Percentiles rank a stretch among this genome's conserved stretches.
These are phyloP conservation scores for Scheffersomyces lignicola DNA, from an alignment of 1,139 yeast species.

Conservation along the genomic window DNA sequence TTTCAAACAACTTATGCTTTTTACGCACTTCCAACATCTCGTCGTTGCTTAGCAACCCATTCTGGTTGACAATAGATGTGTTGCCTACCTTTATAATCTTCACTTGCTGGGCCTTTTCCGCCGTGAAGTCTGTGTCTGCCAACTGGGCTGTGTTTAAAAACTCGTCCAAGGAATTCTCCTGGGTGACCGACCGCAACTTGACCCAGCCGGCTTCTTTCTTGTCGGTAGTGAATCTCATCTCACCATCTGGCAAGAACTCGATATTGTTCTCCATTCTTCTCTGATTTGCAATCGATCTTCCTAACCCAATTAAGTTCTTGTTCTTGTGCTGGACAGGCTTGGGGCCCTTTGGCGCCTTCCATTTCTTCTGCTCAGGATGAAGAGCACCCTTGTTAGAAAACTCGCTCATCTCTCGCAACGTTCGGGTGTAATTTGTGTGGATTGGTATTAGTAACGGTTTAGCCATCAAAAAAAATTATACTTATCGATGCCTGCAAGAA, in stretches of 20 bases:
- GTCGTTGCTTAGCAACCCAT: slow-evolving; percentile 59
- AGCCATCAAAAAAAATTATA: too few relatives aligned
- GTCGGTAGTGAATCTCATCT: slow-evolving; percentile 79
- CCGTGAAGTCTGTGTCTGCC: slow-evolving; percentile 95
- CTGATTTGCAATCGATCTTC: slow-evolving; percentile 78
- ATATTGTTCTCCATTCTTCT: slow-evolving; percentile 68
- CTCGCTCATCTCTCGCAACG: too few relatives aligned
- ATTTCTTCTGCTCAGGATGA: slow-evolving; percentile 50
- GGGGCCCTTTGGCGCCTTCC: slow-evolving; percentile 84
- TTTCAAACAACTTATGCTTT: slow-evolving; percentile 73
- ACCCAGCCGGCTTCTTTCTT: slow-evolving; percentile 88
- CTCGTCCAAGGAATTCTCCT: slow-evolving; percentile 91
- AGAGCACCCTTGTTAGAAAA: slow-evolving; percentile 40
- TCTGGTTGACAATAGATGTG: slow-evolving; percentile 48
- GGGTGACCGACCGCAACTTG: slow-evolving; percentile 88
- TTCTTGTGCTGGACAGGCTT: slow-evolving; percentile 83
- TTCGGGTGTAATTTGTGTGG: too few relatives aligned
- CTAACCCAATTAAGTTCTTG: slow-evolving; percentile 81
- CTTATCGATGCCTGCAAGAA: too few relatives aligned
- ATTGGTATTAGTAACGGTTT: too few relatives aligned
- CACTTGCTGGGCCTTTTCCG: slow-evolving; percentile 82
- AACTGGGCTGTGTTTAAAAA: slow-evolving; percentile 91
- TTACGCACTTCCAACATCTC: slow-evolving; percentile 64
- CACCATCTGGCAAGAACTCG: slow-evolving; percentile 79
- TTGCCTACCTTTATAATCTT: slow-evolving; percentile 78